These are phyloP conservation scores for Glycine soja DNA, from an alignment of 306 rosid species.

Conservation along the genomic window DNA sequence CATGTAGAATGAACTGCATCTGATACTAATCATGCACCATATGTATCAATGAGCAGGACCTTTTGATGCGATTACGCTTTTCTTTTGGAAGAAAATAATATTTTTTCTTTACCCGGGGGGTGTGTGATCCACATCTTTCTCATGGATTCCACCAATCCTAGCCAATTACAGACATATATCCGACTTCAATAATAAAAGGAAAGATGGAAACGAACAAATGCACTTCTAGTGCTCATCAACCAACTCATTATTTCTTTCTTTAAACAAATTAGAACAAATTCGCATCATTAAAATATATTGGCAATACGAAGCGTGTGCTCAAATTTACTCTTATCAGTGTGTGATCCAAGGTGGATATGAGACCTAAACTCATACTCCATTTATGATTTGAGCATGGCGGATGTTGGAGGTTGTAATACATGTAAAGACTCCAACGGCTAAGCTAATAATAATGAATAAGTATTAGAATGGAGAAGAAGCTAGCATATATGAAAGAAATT, in stretches of 20 bases:
- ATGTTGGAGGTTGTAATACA: not conserved
- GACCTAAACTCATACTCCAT: not conserved
- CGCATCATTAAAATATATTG: not conserved
- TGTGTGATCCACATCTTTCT: slow-evolving; percentile 42
- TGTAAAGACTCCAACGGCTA: not conserved
- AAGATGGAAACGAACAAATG: slow-evolving; percentile 39
- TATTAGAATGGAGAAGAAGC: too few species aligned
- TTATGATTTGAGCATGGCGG: not conserved
- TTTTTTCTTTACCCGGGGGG: slow-evolving; percentile 27
- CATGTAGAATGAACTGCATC: slow-evolving; percentile 14
- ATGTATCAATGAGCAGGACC: slow-evolving; percentile 1
- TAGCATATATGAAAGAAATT: too few species aligned
- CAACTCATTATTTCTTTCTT: slow-evolving; percentile 17
- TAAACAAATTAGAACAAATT: slow-evolving; percentile 13
- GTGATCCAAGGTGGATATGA: not conserved
- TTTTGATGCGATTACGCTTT: slow-evolving; percentile 38
- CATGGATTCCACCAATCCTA: slow-evolving; percentile 45
- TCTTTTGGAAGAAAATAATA: slow-evolving; percentile 42
- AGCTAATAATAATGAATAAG: too few species aligned
- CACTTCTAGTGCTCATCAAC: slow-evolving; percentile 18
- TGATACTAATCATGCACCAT: not conserved
- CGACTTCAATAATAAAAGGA: slow-evolving; percentile 34
- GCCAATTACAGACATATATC: slow-evolving; percentile 29
- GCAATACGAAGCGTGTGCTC: not conserved
- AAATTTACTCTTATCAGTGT: not conserved